phyloP scores from a whole-genome alignment of 23 red algal species.

The Gracilaria caudata region DNA sequence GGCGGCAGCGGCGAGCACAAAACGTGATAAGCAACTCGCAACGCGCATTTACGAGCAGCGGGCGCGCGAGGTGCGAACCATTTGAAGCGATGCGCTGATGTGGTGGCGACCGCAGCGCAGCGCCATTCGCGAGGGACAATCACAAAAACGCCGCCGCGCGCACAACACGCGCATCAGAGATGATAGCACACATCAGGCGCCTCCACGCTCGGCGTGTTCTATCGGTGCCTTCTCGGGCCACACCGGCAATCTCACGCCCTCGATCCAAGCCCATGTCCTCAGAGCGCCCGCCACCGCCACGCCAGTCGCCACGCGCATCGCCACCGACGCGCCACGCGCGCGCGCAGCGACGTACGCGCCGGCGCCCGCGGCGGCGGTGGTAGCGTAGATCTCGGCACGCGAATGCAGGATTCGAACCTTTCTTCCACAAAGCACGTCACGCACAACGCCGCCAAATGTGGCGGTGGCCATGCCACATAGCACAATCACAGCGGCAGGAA shows the following conservation, averaged over 20 bases:
- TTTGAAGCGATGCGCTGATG: too few species aligned
- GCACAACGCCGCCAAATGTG: constrained; percentile 77
- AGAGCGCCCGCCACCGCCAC: constrained; percentile 30
- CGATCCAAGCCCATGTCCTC: constrained; percentile 35
- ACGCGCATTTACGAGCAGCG: too few species aligned
- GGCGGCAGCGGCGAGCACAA: background rate
- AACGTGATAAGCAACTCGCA: too few species aligned
- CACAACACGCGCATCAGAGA: too few species aligned
- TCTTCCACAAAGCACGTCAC: constrained; percentile 45
- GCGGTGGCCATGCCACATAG: constrained; percentile 66
- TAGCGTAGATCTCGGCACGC: constrained; percentile 72
- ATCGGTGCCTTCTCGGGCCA: constrained; percentile 6
- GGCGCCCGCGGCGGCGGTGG: constrained; percentile 46
- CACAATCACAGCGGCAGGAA: constrained; percentile 8
- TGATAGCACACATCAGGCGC: too few species aligned
- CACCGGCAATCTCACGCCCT: constrained; percentile 56
- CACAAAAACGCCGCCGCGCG: background rate
- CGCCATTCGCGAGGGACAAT: too few species aligned
- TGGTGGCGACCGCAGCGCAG: too few species aligned
- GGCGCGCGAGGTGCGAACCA: too few species aligned
- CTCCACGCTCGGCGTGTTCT: too few species aligned
- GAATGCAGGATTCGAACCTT: constrained; percentile 69
- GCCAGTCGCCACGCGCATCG: constrained; percentile 7
- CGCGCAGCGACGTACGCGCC: constrained; percentile 31
- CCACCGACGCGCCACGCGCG: constrained; percentile 10